A percentile compares a stretch with the other conserved stretches of the same genome.
phyloP scores from a whole-genome alignment of 1,284 basidiomycete species.

The Apiotrichum sp. region DNA sequence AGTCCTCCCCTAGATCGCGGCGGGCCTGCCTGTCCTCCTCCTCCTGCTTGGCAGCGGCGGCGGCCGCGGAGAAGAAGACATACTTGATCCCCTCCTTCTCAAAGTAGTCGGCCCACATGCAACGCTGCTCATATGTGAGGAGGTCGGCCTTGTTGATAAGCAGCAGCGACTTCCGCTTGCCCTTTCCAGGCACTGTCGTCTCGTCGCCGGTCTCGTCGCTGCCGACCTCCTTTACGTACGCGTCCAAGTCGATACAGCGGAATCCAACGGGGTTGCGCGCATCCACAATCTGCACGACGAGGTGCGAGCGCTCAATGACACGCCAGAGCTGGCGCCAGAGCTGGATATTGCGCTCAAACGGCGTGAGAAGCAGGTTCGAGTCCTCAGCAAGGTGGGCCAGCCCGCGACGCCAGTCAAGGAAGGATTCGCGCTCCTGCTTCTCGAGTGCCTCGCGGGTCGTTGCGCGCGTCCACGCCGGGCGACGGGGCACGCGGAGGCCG shows the following conservation, averaged over 20 bases:
- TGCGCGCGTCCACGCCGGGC: constrained; percentile 71
- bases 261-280: constrained; percentile 87
- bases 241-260: constrained; percentile 84
- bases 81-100: constrained; percentile 72
- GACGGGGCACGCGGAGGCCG: constrained; percentile 67
- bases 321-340: constrained; percentile 96
- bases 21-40: constrained; percentile 51
- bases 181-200: constrained; percentile 60
- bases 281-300: constrained; percentile 92
- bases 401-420: constrained; percentile 83
- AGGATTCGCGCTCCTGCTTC: constrained; percentile 76
- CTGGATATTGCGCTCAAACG: constrained; percentile 92
- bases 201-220: constrained; percentile 56
- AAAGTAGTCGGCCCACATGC: constrained; percentile 88
- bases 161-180: constrained; percentile 66
- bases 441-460: constrained; percentile 75
- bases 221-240: constrained; percentile 80
- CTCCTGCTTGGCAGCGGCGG: constrained; percentile 77
- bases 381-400: constrained; percentile 62
- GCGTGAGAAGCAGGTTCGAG: constrained; percentile 71
- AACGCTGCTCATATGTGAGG: constrained; percentile 81
- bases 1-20: constrained; percentile 34
- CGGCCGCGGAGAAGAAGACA: constrained; percentile 93
- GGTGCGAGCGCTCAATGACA: constrained; percentile 85
- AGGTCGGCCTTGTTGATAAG: constrained; percentile 97